These are phyloP conservation scores for Balamuthia mandrillaris DNA, from an alignment of 208 protist genomes.

Conservation along the genomic window DNA sequence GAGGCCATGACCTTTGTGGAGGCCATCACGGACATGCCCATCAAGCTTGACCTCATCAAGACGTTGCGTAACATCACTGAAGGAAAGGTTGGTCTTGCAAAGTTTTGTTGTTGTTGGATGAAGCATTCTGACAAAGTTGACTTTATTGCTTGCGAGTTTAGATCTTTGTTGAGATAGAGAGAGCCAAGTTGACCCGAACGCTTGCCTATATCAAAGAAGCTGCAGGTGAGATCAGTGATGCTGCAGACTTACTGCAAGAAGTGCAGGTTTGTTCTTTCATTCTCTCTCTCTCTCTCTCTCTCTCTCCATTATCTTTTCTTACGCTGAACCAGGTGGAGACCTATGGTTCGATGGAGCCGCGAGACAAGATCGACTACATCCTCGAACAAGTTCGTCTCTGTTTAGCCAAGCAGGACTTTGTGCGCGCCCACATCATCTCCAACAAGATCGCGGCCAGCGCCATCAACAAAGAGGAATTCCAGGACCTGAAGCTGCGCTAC, in stretches of 20 bases:
- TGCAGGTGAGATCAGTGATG: constrained; percentile 82
- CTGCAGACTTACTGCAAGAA: constrained; percentile 87
- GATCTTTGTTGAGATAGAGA: constrained; percentile 93
- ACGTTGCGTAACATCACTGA: constrained; percentile 84
- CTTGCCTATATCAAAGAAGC: constrained; percentile 84
- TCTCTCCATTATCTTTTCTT: too few species aligned
- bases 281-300: too few species aligned
- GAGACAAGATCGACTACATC: constrained; percentile 91
- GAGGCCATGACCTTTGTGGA: constrained; percentile 74
- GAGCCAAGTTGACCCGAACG: constrained; percentile 86
- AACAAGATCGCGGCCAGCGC: constrained; percentile 81
- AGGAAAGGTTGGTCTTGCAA: too few species aligned
- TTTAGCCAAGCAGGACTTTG: constrained; percentile 87
- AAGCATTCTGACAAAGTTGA: too few species aligned
- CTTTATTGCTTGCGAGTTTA: too few species aligned
- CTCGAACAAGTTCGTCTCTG: constrained; percentile 91
- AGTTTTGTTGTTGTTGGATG: too few species aligned
- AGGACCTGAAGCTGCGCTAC: constrained; percentile 61
- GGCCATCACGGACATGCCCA: constrained; percentile 69
- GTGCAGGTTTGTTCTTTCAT: too few species aligned
- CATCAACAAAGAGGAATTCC: neutral
- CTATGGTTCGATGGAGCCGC: constrained; percentile 91
- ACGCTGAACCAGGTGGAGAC: too few species aligned
- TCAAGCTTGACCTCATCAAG: constrained; percentile 81
- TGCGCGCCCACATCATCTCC: constrained; percentile 86